These are phyloP conservation scores for Butyriboletus loyo DNA, from an alignment of 768 basidiomycete species.

Conservation along the genomic window DNA sequence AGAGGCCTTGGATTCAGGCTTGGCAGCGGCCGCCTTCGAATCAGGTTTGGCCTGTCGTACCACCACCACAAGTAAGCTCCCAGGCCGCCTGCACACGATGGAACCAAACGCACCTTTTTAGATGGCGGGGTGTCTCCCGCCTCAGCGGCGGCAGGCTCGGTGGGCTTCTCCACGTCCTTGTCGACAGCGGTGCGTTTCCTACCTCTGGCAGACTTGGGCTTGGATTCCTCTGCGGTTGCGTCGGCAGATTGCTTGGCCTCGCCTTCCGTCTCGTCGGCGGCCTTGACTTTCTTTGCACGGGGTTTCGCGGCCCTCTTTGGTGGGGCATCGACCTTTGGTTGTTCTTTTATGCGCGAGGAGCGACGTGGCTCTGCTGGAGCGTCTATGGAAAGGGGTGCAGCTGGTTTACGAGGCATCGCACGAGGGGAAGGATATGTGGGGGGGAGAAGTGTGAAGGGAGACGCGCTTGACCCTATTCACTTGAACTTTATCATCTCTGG, in stretches of 20 bases:
- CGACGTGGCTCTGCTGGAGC: slow-evolving; percentile 54
- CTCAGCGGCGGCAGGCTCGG: slow-evolving; percentile 34
- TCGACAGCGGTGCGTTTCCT: slow-evolving; percentile 54
- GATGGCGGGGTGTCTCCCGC: slow-evolving; percentile 50
- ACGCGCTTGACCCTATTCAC: slow-evolving; percentile 33
- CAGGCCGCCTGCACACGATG: slow-evolving; percentile 1
- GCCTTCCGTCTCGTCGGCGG: slow-evolving; percentile 43
- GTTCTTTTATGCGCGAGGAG: slow-evolving; percentile 72
- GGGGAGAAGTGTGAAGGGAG: slow-evolving; percentile 19
- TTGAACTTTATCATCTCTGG: slow-evolving; percentile 32
- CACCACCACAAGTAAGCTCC: slow-evolving; percentile 1
- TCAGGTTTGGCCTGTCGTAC: slow-evolving; percentile 41
- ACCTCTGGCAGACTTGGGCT: slow-evolving; percentile 46
- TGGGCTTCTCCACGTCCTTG: slow-evolving; percentile 36
- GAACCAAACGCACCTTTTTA: slow-evolving; percentile 52
- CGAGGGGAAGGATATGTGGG: slow-evolving; percentile 9
- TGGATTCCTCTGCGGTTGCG: slow-evolving; percentile 33
- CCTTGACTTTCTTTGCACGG: slow-evolving; percentile 44
- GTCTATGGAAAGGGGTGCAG: slow-evolving; percentile 40
- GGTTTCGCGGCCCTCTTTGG: slow-evolving; percentile 67
- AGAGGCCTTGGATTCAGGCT: slow-evolving; percentile 35
- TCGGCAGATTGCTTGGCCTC: slow-evolving; percentile 36
- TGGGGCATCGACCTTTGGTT: slow-evolving; percentile 50
- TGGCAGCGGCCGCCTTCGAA: slow-evolving; percentile 30
- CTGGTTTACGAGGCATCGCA: slow-evolving; percentile 71